Evolutionary conservation across 805 yeast species (phyloP).

Genomic region (Pichia scutulata): DNA sequence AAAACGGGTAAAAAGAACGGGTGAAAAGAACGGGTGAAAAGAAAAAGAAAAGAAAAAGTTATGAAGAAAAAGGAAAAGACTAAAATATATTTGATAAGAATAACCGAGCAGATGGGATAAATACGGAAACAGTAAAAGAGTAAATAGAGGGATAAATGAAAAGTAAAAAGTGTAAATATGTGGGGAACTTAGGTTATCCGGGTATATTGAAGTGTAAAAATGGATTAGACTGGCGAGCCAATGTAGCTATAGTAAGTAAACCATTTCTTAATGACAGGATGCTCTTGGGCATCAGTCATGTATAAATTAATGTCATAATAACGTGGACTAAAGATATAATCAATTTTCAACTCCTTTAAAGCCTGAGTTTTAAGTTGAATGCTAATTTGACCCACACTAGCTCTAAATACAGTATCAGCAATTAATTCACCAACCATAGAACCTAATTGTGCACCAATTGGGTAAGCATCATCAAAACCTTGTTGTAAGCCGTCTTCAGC

Average conservation of each 20-base stretch:
- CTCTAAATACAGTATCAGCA: conserved; percentile 32
- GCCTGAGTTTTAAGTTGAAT: conserved; percentile 28
- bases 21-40: not conserved
- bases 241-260: not conserved
- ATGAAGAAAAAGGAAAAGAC: no score
- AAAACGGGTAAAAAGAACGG: not conserved
- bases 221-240: not conserved
- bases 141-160: no score
- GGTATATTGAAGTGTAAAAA: no score
- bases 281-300: conserved; percentile 24
- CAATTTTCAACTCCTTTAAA: conserved; percentile 46
- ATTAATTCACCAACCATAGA: conserved; percentile 55
- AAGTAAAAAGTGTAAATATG: no score
- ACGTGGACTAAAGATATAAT: conserved; percentile 44
- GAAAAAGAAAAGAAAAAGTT: not conserved
- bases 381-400: conserved; percentile 3
- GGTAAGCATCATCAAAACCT: conserved; percentile 80
- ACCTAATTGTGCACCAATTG: conserved; percentile 67
- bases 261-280: conserved; percentile 25
- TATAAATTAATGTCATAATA: conserved; percentile 48
- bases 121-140: no score
- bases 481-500: conserved; percentile 64
- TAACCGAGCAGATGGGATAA: no score
- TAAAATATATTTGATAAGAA: no score
- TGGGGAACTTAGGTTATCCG: no score